These are phyloP conservation scores for Meira nashicola DNA, from an alignment of 1,284 basidiomycete genomes.

Conservation along the genomic window DNA sequence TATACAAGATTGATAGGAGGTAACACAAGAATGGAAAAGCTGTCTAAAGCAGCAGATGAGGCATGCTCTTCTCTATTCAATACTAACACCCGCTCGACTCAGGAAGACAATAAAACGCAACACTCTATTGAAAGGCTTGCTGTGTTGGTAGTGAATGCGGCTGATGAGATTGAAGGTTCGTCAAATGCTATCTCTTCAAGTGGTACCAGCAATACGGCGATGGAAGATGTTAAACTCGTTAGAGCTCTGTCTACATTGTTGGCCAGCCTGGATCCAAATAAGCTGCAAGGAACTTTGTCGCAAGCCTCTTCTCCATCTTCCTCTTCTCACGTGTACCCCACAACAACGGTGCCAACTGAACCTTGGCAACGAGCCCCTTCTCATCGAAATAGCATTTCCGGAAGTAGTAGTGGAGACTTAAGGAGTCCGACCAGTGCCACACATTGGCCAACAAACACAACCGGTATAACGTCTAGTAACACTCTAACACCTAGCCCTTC, in stretches of 20 bases:
- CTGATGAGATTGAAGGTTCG: not conserved
- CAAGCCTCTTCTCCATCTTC: conserved; percentile 4
- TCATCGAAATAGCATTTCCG: not conserved
- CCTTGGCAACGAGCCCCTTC: not conserved
- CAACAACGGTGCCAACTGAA: not conserved
- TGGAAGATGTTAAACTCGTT: not conserved
- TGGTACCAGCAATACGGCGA: not conserved
- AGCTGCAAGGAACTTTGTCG: not conserved
- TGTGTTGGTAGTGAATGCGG: not conserved
- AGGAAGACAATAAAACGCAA: not conserved
- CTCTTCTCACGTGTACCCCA: not conserved
- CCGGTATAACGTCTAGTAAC: not conserved
- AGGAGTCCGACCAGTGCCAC: not conserved
- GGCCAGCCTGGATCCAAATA: not conserved
- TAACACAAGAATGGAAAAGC: not conserved
- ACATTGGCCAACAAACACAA: not conserved
- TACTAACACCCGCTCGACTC: not conserved
- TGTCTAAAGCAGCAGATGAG: not conserved
- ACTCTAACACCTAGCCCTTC: conserved; percentile 3
- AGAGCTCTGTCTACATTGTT: conserved; percentile 5
- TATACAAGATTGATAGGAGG: not conserved
- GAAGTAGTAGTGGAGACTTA: too few relatives aligned
- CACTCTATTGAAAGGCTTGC: not conserved
- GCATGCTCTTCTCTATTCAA: not conserved
- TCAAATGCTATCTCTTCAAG: not conserved